These are phyloP conservation scores for Fusarium austroafricanum DNA, from an alignment of 2,329 filamentous ascomycete species.

Conservation along the genomic window DNA sequence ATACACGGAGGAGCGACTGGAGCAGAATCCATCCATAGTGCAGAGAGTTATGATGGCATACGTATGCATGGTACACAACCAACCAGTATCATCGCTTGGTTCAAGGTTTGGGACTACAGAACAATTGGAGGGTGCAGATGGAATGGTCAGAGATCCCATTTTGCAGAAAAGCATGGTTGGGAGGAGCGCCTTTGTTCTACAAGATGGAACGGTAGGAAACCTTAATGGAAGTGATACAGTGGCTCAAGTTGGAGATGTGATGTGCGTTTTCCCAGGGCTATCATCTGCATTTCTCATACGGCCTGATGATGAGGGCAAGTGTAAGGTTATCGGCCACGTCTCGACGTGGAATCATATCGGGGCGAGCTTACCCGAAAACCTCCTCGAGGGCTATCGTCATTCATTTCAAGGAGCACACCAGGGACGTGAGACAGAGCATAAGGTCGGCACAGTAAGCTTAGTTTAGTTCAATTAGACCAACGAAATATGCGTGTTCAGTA, in stretches of 20 bases:
- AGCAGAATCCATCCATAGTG: not conserved
- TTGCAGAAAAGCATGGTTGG: constrained; percentile 7
- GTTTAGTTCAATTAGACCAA: not conserved
- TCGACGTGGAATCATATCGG: not conserved
- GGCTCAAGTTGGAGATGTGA: not conserved
- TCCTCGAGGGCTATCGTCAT: not conserved
- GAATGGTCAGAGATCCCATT: not conserved
- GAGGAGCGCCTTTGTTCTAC: not conserved
- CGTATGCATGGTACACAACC: constrained; percentile 1
- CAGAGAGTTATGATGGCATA: constrained; percentile 19
- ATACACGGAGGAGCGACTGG: not conserved
- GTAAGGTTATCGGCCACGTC: not conserved
- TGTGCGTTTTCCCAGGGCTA: constrained; percentile 12
- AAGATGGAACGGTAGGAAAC: constrained; percentile 3
- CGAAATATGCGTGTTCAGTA: too few relatives aligned
- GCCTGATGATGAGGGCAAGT: accelerated
- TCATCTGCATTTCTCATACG: not conserved
- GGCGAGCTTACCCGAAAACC: not conserved
- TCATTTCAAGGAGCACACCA: not conserved
- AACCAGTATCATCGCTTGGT: not conserved
- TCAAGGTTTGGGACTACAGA: not conserved
- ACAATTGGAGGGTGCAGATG: not conserved
- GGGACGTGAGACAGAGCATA: not conserved
- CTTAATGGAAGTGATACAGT: accelerated
- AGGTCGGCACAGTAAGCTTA: accelerated